Evolutionary conservation across 257 asterid genomes (phyloP).

Genomic region (Scutellaria baicalensis): DNA sequence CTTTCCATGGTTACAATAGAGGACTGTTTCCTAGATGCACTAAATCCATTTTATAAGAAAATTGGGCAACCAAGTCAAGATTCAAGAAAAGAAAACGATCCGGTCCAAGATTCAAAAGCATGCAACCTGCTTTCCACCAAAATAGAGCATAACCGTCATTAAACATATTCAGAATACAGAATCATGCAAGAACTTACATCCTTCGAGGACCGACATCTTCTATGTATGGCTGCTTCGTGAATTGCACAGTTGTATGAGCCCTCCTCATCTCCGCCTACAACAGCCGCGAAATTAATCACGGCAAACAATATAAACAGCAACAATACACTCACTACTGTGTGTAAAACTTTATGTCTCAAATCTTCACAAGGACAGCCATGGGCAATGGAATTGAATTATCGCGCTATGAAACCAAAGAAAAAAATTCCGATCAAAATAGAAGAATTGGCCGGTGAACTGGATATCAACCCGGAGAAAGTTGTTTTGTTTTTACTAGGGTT

Average conservation of each 20-base stretch:
- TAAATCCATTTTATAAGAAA: neutral
- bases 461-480: too few species aligned
- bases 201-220: conserved; percentile 88
- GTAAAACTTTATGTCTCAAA: too few species aligned
- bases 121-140: neutral
- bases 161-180: neutral
- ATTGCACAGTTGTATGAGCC: conserved; percentile 29
- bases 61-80: neutral
- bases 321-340: too few species aligned
- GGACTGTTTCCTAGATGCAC: too few species aligned
- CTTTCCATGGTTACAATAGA: too few species aligned
- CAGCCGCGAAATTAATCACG: neutral
- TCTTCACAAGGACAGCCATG: too few species aligned
- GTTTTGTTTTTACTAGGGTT: too few species aligned
- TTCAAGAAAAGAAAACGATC: neutral
- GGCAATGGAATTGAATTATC: too few species aligned
- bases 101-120: neutral
- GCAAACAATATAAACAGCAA: neutral
- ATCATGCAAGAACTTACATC: conserved; percentile 37
- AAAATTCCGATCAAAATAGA: too few species aligned
- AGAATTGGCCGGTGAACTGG: too few species aligned
- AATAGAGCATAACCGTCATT: neutral
- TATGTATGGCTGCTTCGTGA: conserved; percentile 64
- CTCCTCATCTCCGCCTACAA: conserved; percentile 35
- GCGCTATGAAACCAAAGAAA: too few species aligned